phyloP scores from a whole-genome alignment of 2,329 filamentous ascomycete species.

The Trichoderma brevicompactum region DNA sequence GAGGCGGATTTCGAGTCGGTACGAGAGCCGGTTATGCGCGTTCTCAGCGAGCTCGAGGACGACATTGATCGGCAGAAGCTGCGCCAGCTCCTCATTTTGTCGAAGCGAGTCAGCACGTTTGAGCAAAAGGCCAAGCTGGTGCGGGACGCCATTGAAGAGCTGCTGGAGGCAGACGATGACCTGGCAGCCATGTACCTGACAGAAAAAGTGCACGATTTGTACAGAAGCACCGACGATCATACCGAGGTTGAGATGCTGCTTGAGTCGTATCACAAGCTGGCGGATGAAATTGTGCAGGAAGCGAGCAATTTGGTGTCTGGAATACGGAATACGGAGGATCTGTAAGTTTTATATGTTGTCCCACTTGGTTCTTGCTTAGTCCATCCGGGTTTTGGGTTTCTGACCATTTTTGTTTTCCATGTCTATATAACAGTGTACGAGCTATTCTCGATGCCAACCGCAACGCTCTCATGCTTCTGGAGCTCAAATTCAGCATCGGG shows the following conservation, averaged over 20 bases:
- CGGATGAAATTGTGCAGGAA: constrained; percentile 96
- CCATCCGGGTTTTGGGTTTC: too few species aligned
- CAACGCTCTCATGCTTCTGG: constrained; percentile 95
- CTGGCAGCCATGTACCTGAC: constrained; percentile 93
- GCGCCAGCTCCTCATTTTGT: constrained; percentile 86
- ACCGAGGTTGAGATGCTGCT: constrained; percentile 96
- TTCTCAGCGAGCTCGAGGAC: constrained; percentile 89
- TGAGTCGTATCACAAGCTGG: constrained; percentile 96
- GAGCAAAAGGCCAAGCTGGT: constrained; percentile 96
- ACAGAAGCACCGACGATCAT: constrained; percentile 80
- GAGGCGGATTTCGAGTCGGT: constrained; percentile 96
- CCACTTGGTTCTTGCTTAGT: neutral
- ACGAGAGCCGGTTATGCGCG: constrained; percentile 85
- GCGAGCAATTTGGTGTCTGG: constrained; percentile 90
- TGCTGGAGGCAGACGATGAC: constrained; percentile 96
- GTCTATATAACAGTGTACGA: constrained; percentile 69
- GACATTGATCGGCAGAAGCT: constrained; percentile 96
- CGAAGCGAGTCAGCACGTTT: constrained; percentile 94
- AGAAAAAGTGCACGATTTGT: constrained; percentile 77
- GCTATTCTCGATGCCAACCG: constrained; percentile 98
- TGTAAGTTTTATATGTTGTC: constrained; percentile 60
- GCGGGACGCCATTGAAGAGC: constrained; percentile 90
- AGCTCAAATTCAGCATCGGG: constrained; percentile 94
- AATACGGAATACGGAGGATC: constrained; percentile 97
- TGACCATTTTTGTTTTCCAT: neutral